phyloP scores from a whole-genome alignment of 108 stramenopile species.

The Skeletonema menzelii region DNA sequence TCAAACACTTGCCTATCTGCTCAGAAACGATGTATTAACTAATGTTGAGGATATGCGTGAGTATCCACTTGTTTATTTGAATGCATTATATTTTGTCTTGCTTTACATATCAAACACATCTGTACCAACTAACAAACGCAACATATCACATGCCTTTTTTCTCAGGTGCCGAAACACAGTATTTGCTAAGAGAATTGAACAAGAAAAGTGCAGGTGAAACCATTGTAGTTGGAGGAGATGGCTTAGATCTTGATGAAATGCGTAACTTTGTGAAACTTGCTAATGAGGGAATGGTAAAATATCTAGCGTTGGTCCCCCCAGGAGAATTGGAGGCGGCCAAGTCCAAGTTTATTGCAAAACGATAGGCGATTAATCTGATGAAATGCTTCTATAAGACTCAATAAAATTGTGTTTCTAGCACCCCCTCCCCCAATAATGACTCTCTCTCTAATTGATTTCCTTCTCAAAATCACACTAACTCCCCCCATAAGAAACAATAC shows the following conservation, averaged over 20 bases:
- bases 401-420: background rate
- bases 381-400: background rate
- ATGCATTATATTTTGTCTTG: background rate
- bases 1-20: slow-evolving; percentile 75
- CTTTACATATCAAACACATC: background rate
- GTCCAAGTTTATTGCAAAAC: slow-evolving; percentile 13
- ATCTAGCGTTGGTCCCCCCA: slow-evolving; percentile 71
- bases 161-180: slow-evolving; percentile 57
- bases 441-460: background rate
- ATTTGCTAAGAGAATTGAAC: slow-evolving; percentile 47
- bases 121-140: background rate
- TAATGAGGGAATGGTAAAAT: slow-evolving; percentile 62
- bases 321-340: slow-evolving; percentile 52
- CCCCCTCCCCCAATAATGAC: background rate
- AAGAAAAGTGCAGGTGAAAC: background rate
- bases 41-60: slow-evolving; percentile 65
- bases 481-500: slow-evolving; percentile 75
- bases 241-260: slow-evolving; percentile 54
- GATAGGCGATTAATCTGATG: background rate
- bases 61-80: background rate
- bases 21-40: slow-evolving; percentile 81
- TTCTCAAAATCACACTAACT: background rate
- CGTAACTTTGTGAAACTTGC: slow-evolving; percentile 31
- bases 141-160: background rate
- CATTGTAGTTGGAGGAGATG: slow-evolving; percentile 15